These are phyloP conservation scores for Asterionellopsis glacialis DNA, from an alignment of 108 stramenopile species.

Conservation along the genomic window DNA sequence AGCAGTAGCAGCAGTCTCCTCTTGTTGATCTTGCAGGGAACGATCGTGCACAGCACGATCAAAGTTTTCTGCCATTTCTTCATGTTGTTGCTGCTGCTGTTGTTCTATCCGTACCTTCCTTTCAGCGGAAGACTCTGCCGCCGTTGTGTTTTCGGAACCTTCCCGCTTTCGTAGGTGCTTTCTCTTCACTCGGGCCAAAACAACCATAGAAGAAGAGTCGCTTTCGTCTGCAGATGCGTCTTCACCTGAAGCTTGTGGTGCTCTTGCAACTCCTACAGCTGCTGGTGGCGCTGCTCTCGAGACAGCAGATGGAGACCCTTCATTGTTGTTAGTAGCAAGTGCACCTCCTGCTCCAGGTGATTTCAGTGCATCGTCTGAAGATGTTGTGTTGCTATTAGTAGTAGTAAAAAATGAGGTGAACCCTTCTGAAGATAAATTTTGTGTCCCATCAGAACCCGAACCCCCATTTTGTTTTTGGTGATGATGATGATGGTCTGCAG, in stretches of 20 bases:
- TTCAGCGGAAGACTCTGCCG: background rate
- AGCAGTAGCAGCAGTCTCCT: no score
- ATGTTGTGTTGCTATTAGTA: conserved; percentile 24
- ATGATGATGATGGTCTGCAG: background rate
- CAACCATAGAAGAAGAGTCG: conserved; percentile 61
- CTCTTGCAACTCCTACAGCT: conserved; percentile 7
- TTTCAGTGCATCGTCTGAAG: background rate
- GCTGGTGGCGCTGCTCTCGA: conserved; percentile 7
- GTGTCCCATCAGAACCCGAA: conserved; percentile 14
- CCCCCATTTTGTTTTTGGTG: background rate
- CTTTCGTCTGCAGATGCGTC: conserved; percentile 19
- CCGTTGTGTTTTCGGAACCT: background rate
- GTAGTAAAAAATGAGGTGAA: conserved; percentile 48
- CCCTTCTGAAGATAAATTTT: conserved; percentile 24
- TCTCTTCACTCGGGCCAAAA: conserved; percentile 50
- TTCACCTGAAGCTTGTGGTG: background rate
- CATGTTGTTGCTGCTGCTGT: background rate
- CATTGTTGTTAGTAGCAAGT: background rate
- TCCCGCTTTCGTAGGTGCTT: conserved; percentile 28
- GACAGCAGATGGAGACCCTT: background rate
- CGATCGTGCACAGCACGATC: background rate
- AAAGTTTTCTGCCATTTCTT: conserved; percentile 1
- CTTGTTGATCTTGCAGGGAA: no score
- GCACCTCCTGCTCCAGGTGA: background rate
- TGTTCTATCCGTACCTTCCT: background rate